phyloP scores from a whole-genome alignment of 345 rosid species.

The Populus ilicifolia region DNA sequence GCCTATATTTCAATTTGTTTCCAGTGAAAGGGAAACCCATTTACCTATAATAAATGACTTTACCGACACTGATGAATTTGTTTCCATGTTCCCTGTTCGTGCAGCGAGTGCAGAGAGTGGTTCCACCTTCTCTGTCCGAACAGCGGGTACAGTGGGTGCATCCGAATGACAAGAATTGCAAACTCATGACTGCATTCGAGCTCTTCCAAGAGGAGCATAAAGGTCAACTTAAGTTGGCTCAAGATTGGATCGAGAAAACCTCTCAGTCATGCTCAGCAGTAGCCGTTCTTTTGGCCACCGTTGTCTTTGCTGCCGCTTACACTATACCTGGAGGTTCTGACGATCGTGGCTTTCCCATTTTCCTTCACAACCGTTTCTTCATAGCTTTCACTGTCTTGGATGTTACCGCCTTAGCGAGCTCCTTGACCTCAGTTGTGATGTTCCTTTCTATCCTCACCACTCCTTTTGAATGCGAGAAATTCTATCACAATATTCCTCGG shows the following conservation, averaged over 20 bases:
- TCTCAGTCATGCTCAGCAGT: conserved; percentile 28
- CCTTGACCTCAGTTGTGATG: conserved; percentile 24
- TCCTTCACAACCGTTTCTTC: conserved; percentile 13
- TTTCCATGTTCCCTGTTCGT: not conserved
- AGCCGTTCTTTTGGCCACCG: conserved; percentile 19
- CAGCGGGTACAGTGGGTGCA: too few relatives aligned
- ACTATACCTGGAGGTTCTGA: conserved; percentile 16
- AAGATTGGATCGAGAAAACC: conserved; percentile 18
- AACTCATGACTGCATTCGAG: not conserved
- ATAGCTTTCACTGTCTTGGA: conserved; percentile 19
- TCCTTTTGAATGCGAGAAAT: not conserved
- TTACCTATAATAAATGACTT: too few relatives aligned
- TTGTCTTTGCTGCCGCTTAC: conserved; percentile 20
- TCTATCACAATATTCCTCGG: conserved; percentile 4
- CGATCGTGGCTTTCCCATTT: conserved; percentile 4
- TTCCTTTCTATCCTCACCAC: conserved; percentile 26
- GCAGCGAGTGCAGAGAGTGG: too few relatives aligned
- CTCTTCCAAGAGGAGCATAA: conserved; percentile 13
- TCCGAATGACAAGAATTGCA: conserved; percentile 13
- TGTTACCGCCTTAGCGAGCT: conserved; percentile 9
- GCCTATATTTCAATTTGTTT: too few relatives aligned
- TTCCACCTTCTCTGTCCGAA: too few relatives aligned
- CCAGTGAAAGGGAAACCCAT: too few relatives aligned
- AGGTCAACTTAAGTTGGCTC: not conserved
- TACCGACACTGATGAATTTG: too few relatives aligned